Evolutionary conservation across 441 rosid genomes (phyloP).

Genomic region (Manihot esculenta): DNA sequence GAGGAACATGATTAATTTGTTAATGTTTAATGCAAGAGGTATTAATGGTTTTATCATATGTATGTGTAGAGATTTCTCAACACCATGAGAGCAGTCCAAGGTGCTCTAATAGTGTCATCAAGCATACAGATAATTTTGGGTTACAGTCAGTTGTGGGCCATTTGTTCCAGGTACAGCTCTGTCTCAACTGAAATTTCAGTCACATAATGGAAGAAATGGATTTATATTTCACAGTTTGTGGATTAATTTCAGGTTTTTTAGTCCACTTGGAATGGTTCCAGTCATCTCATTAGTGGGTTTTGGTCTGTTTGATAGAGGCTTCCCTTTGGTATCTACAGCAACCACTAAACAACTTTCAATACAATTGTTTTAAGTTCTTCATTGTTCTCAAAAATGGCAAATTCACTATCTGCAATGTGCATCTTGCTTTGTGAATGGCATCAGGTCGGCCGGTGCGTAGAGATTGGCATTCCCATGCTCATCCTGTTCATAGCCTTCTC

Average conservation of each 20-base stretch:
- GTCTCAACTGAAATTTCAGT: conserved; percentile 12
- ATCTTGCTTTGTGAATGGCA: conserved; percentile 5
- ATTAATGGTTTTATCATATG: conserved; percentile 7
- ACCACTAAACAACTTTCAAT: background rate
- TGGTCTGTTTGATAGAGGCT: conserved; percentile 97
- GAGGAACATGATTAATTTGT: conserved; percentile 1
- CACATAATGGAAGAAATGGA: conserved; percentile 9
- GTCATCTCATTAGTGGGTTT: conserved; percentile 92
- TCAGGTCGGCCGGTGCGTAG: conserved; percentile 89
- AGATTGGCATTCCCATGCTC: conserved; percentile 94
- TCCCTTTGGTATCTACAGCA: conserved; percentile 75
- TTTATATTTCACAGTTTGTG: background rate
- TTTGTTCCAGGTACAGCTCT: conserved; percentile 79
- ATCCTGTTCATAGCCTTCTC: conserved; percentile 79
- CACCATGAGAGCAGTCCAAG: conserved; percentile 99
- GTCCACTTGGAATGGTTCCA: conserved; percentile 99
- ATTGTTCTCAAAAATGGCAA: background rate
- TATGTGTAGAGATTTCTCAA: conserved; percentile 67
- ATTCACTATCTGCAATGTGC: conserved; percentile 4
- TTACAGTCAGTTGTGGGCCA: conserved; percentile 96
- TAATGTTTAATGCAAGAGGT: conserved; percentile 5
- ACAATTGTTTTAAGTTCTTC: conserved; percentile 3
- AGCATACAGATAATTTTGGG: conserved; percentile 95
- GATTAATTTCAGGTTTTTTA: conserved; percentile 73
- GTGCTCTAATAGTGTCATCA: conserved; percentile 94